These are phyloP conservation scores for Setaria italica DNA, from an alignment of 202 grass and related monocot species.

Conservation along the genomic window DNA sequence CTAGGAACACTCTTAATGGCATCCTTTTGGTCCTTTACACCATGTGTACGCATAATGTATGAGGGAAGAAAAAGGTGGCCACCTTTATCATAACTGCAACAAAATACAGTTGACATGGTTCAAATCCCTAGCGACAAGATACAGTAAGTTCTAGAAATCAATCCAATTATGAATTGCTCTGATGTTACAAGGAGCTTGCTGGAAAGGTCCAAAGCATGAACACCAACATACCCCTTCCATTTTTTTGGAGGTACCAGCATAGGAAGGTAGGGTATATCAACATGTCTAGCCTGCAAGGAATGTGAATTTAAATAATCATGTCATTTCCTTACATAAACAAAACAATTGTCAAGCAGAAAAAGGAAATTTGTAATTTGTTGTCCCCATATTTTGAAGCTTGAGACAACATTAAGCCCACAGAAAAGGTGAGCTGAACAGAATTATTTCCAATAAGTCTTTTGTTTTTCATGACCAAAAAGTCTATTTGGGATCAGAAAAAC, in stretches of 20 bases:
- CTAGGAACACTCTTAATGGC: constrained; percentile 74
- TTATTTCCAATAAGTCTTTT: not conserved
- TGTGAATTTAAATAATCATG: constrained; percentile 45
- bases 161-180: not conserved
- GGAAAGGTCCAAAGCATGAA: constrained; percentile 32
- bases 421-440: constrained; percentile 1
- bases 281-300: constrained; percentile 78
- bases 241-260: constrained; percentile 84
- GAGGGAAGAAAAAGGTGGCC: constrained; percentile 90
- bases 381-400: not conserved
- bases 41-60: constrained; percentile 91
- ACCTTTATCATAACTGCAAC: constrained; percentile 85
- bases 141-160: constrained; percentile 9
- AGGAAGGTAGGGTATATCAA: constrained; percentile 90
- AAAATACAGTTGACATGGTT: constrained; percentile 11
- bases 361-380: not conserved
- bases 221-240: constrained; percentile 90
- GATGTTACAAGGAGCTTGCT: constrained; percentile 2
- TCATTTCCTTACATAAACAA: constrained; percentile 5
- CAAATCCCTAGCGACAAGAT: constrained; percentile 30
- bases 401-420: constrained; percentile 10
- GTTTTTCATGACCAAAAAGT: constrained; percentile 11
- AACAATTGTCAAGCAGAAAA: constrained; percentile 26
- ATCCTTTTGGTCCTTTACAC: constrained; percentile 86
- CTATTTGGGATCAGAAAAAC: constrained; percentile 26